phyloP scores from a whole-genome alignment of 306 rosid species.

The Dicorynia guianensis region DNA sequence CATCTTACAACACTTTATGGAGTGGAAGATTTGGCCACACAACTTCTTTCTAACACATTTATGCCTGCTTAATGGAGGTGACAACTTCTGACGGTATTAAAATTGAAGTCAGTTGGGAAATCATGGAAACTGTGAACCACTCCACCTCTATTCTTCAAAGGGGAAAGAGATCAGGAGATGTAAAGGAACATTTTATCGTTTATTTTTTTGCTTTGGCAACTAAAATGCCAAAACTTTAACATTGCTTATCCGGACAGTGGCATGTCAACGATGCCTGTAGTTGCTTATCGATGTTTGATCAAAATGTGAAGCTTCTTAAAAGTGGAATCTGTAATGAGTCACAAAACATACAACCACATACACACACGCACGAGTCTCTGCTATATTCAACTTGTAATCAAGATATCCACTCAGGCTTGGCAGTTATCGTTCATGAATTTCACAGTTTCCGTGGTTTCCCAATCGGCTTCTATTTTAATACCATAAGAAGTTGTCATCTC shows the following conservation, averaged over 20 bases:
- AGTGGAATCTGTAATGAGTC: too few relatives aligned
- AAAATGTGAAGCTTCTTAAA: neutral
- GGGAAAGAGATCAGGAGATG: too few relatives aligned
- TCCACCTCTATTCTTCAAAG: too few relatives aligned
- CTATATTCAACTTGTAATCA: too few relatives aligned
- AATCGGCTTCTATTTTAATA: neutral
- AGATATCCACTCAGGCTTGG: too few relatives aligned
- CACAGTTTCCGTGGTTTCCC: neutral
- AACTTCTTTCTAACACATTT: neutral
- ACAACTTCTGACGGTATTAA: neutral
- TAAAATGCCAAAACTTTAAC: neutral
- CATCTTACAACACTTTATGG: too few relatives aligned
- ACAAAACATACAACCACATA: too few relatives aligned
- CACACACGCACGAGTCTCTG: too few relatives aligned
- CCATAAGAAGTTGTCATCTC: neutral
- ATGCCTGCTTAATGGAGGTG: neutral
- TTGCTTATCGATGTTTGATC: neutral
- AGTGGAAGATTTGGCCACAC: neutral
- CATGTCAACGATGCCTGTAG: neutral
- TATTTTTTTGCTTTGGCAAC: too few relatives aligned
- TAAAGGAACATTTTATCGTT: too few relatives aligned
- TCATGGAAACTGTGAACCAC: neutral
- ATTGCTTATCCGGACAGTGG: neutral
- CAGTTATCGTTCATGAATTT: too few relatives aligned
- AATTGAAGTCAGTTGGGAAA: neutral